A percentile compares a stretch with the other conserved stretches of the same genome.
phyloP scores from a whole-genome alignment of 2,329 filamentous ascomycete species.

The Fusarium avenaceum region DNA sequence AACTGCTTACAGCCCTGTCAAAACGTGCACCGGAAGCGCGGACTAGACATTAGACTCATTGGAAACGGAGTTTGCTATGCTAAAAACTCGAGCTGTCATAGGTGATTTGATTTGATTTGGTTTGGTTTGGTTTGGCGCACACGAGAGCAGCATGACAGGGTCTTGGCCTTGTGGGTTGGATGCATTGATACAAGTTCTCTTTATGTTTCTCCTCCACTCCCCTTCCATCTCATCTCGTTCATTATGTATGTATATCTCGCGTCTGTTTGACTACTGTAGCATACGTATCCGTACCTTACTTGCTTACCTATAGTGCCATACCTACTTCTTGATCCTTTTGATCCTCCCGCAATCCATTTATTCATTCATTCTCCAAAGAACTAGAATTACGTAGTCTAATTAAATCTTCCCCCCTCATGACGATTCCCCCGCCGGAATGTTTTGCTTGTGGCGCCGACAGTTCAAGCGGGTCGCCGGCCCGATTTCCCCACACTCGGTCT shows the following conservation, averaged over 20 bases:
- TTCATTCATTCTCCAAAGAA: no score
- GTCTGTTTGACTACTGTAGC: background rate
- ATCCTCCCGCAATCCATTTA: background rate
- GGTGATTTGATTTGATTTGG: background rate
- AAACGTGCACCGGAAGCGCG: conserved; percentile 25
- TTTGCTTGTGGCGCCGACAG: conserved; percentile 45
- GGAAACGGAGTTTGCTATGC: background rate
- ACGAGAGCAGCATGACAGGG: background rate
- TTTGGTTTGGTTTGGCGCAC: background rate
- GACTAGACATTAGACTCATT: conserved; percentile 33
- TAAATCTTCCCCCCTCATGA: conserved; percentile 20
- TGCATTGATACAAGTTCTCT: background rate
- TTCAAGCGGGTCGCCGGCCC: conserved; percentile 43
- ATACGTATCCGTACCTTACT: conserved; percentile 6
- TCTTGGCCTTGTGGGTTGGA: conserved; percentile 10
- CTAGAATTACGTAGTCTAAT: no score
- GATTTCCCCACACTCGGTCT: conserved; percentile 48
- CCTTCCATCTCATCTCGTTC: background rate
- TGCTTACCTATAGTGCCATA: conserved; percentile 10
- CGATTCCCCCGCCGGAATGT: conserved; percentile 43
- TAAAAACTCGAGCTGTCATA: background rate
- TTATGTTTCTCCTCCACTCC: background rate
- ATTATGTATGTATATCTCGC: background rate
- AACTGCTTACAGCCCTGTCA: conserved; percentile 21
- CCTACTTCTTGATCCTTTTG: background rate